Percentiles rank a stretch among this genome's conserved stretches.
Evolutionary conservation across 1,139 yeast genomes (phyloP).

Genomic region (Yamadazyma atmosphaerica): DNA sequence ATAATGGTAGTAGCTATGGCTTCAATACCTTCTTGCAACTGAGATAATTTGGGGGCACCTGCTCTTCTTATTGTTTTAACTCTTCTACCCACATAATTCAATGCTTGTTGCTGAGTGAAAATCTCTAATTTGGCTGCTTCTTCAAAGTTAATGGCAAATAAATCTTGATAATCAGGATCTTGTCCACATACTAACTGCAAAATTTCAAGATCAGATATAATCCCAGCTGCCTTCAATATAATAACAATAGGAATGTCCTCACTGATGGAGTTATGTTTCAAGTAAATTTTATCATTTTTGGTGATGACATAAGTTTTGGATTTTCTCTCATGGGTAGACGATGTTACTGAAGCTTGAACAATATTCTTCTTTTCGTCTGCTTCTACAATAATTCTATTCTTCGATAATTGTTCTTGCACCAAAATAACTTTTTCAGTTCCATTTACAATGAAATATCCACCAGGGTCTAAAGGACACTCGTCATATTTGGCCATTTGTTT

Average conservation of each 20-base stretch:
- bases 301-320: slow-evolving; percentile 95
- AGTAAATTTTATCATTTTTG: slow-evolving; percentile 82
- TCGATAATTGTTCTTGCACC: slow-evolving; percentile 94
- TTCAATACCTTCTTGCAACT: slow-evolving; percentile 92
- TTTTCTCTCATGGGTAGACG: slow-evolving; percentile 96
- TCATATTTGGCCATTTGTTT: slow-evolving; percentile 81
- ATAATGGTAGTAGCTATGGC: slow-evolving; percentile 95
- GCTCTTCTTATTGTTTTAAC: slow-evolving; percentile 91
- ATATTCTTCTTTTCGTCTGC: slow-evolving; percentile 93
- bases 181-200: slow-evolving; percentile 93
- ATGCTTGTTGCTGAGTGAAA: slow-evolving; percentile 91
- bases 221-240: slow-evolving; percentile 92
- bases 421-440: slow-evolving; percentile 97
- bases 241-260: slow-evolving; percentile 96
- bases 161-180: slow-evolving; percentile 83
- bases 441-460: slow-evolving; percentile 96
- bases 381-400: slow-evolving; percentile 96
- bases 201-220: slow-evolving; percentile 88
- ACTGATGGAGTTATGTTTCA: slow-evolving; percentile 91
- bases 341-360: slow-evolving; percentile 96
- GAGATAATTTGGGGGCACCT: slow-evolving; percentile 76
- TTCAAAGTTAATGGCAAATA: slow-evolving; percentile 90
- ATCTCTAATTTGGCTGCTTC: slow-evolving; percentile 87
- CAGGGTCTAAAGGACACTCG: slow-evolving; percentile 98
- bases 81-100: slow-evolving; percentile 84